A percentile compares a stretch with the other conserved stretches of the same genome.
Conservation (phyloP, 305 asterid species). For the Stenogyne calaminthoides region DNA sequence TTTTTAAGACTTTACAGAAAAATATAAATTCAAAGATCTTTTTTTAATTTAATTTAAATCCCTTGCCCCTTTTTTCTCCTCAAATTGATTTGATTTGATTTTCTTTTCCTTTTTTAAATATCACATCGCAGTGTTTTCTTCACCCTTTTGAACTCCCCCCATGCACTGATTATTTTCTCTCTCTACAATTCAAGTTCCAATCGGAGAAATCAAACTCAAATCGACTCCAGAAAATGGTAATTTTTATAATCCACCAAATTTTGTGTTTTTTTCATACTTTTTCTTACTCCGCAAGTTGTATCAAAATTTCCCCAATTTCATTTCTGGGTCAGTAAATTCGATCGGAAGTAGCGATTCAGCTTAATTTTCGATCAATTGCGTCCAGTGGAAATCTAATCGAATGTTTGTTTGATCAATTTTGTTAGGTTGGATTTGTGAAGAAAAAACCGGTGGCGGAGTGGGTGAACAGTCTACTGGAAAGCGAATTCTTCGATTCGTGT, state of each 20-base stretch:
- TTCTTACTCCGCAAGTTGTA: no score
- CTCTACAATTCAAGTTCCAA: background rate
- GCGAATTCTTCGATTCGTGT: slow-evolving; percentile 57
- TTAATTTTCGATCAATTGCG: no score
- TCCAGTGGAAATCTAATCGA: no score
- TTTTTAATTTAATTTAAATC: slow-evolving; percentile 20
- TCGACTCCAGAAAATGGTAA: slow-evolving; percentile 31
- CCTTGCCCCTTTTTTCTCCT: background rate
- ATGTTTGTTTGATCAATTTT: background rate
- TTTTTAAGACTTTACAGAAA: no score
- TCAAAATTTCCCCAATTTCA: background rate
- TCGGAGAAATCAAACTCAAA: background rate
- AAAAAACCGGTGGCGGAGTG: slow-evolving; percentile 45
- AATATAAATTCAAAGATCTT: slow-evolving; percentile 2
- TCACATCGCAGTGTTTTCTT: background rate
- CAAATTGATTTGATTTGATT: background rate
- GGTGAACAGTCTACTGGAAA: slow-evolving; percentile 43
- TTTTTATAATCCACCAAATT: background rate
- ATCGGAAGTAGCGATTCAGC: background rate
- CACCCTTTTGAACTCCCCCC: slow-evolving; percentile 20
- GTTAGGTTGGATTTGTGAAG: slow-evolving; percentile 42
- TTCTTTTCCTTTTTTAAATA: slow-evolving; percentile 22
- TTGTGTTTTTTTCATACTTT: background rate
- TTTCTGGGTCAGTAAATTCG: background rate
- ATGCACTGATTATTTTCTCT: slow-evolving; percentile 9